Evolutionary conservation across 2,329 filamentous ascomycete genomes (phyloP), one percentile per base, ranked within the genome.

Genomic region (Capronia epimyces): DNA sequence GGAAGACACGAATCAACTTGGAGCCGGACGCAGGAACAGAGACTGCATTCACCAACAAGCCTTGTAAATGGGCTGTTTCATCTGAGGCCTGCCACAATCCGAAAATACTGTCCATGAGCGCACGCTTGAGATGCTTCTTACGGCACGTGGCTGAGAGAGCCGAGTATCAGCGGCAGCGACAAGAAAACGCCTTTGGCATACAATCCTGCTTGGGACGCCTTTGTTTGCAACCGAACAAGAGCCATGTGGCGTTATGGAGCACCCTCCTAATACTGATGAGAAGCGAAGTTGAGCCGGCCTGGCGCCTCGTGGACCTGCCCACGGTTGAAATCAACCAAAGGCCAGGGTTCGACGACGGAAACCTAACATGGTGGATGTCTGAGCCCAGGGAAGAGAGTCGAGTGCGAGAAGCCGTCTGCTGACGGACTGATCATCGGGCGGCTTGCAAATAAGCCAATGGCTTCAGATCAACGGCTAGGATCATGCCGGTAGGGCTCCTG

Each of bases 1-100:
- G 51, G 46, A 52, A 51, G 46, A 55, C 44, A 40, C 46, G 46
- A 48, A 49, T 46, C 52, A 43, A 43, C 24, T 52, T 37, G 46
- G 43, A 46, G 34, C 39, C 22, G 25, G 46, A 48, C 50, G 52
- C 51, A 55, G 49, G 46, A 57, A 55, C 46, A 55, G 50, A 57
- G 54, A 50, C 49, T 45, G 45, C 51, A 52, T 52, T 57, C 52
- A 52, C 46, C 40, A 49, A 43, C 46, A 41, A 39, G 42, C 53
- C 49, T 25, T 51, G 45, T 40, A 40, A 55, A 43, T 53, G 34
- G 31, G 24, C 24, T 51, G 55, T 58, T 56, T 58, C 55, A 58
- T 49, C 48, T 47, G 53, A 50, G 18, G n/a, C 34, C 40, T 43
- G 41, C 45, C 41, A 31, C 25, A 42, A 43, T 22, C 42, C n/a